Conservation (phyloP, 2,329 filamentous ascomycete species). For the Xylaria sp. region DNA sequence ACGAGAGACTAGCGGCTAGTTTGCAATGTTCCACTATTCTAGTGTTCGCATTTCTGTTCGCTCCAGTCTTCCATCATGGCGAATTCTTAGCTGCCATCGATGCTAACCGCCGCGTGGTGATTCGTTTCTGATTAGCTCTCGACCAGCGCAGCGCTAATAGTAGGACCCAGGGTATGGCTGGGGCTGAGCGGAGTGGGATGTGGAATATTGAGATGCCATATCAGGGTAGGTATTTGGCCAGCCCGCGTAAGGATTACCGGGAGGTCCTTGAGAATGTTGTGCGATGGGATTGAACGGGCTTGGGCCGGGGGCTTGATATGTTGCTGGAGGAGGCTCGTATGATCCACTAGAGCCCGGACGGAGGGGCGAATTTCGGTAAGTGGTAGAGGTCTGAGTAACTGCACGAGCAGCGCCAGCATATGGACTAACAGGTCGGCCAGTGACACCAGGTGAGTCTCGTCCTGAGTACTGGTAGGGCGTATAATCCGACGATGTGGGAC, state of each 20-base stretch:
- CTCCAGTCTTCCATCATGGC: neutral
- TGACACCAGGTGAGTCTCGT: constrained; percentile 45
- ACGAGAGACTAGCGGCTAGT: neutral
- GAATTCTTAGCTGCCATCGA: neutral
- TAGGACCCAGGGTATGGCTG: constrained; percentile 35
- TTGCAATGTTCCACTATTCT: neutral
- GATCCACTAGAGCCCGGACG: constrained; percentile 59
- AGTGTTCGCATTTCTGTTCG: neutral
- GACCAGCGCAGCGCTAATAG: constrained; percentile 18
- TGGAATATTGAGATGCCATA: constrained; percentile 30
- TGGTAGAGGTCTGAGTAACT: constrained; percentile 52
- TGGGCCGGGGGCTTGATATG: constrained; percentile 45
- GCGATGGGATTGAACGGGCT: constrained; percentile 44
- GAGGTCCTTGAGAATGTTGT: constrained; percentile 34
- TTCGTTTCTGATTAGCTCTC: neutral
- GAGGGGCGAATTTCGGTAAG: constrained; percentile 64
- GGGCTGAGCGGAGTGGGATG: constrained; percentile 26
- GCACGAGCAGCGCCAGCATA: constrained; percentile 54
- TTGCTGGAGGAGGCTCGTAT: constrained; percentile 54
- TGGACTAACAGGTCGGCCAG: constrained; percentile 58
- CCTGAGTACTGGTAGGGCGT: constrained; percentile 44
- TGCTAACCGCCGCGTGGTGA: neutral
- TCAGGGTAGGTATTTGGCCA: constrained; percentile 43
- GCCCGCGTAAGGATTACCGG: constrained; percentile 39
- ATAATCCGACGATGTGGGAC: constrained; percentile 58